A percentile compares a stretch with the other conserved stretches of the same genome.
These are phyloP conservation scores for Leucocoprinus gongylophorus DNA, from an alignment of 1,284 basidiomycete species.

Conservation along the genomic window DNA sequence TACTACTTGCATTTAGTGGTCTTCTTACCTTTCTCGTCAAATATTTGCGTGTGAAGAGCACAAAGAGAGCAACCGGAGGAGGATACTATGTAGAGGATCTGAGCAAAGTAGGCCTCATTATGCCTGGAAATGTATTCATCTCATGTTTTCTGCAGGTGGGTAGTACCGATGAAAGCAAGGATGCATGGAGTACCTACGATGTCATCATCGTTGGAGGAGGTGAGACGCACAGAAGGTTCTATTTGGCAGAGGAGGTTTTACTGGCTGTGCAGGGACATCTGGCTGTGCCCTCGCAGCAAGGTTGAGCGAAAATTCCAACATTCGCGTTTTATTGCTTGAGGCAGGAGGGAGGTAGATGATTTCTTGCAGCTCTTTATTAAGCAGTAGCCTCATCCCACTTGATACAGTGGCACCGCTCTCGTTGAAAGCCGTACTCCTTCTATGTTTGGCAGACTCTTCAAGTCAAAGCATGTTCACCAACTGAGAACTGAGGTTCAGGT, in stretches of 20 bases:
- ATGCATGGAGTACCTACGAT: constrained; percentile 40
- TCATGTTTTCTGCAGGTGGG: constrained; percentile 3
- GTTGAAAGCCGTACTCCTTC: constrained; percentile 36
- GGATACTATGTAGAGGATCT: constrained; percentile 6
- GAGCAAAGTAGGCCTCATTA: neutral
- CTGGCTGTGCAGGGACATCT: constrained; percentile 44
- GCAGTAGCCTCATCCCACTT: neutral
- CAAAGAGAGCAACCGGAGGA: neutral
- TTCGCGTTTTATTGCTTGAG: constrained; percentile 58
- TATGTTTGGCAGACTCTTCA: constrained; percentile 36
- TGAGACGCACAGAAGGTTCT: constrained; percentile 20
- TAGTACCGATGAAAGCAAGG: neutral
- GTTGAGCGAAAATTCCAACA: constrained; percentile 49
- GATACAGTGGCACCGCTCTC: constrained; percentile 34
- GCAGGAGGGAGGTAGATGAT: constrained; percentile 51
- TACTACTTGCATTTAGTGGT: constrained; percentile 9
- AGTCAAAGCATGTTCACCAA: constrained; percentile 42
- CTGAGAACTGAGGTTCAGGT: constrained; percentile 52
- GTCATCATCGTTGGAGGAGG: constrained; percentile 58
- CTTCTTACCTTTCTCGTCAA: constrained; percentile 7
- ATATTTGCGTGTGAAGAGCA: neutral
- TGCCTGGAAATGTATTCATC: neutral
- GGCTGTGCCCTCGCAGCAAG: constrained; percentile 64
- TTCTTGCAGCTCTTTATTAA: neutral
- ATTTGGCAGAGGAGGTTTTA: neutral